Evolutionary conservation across 164 flowering plant species (phyloP), one percentile per base, ranked within the genome.

Genomic region (Berberis thunbergii): DNA sequence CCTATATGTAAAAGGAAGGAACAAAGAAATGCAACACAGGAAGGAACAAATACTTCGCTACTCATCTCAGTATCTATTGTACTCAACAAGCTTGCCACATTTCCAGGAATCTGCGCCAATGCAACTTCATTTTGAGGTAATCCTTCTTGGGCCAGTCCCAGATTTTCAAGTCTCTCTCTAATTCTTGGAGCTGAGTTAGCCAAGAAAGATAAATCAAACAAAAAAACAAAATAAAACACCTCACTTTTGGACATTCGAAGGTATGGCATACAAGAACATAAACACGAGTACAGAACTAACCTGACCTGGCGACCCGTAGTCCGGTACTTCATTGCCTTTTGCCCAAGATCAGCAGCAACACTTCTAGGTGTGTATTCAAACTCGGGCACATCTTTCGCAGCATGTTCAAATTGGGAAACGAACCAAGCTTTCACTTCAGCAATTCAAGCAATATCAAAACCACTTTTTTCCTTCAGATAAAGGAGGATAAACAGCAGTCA

Each of bases 321-420:
- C 26, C 26, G 26, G 26, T 26, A 26, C 26, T 26, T 26, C 26
- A 26, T 26, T 26, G 26, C 26, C 26, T 26, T 26, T 26, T 26
- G 26, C 26, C 26, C 26, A 26, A 26, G 26, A 26, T 48, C 5
- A 5, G 5, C 50, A 48, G 50, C 8, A 26, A 52, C 13, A 52
- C 55, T 52, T 52, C 55, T 12, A 52, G 55, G 55, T 12, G 55
- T 52, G 55, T 52, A 52, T 52, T 52, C 55, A 26, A 52, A 52
- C 8, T 52, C 55, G 10, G 55, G 55, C 13, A 52, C 55, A 11
- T 52, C 55, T 52, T 52, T 52, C 8, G 13, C 55, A 12, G 13
- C 55, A 3, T 12, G 3, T 52, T 52, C 55, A 6, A 52, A 52
- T 11, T 52, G 55, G 13, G 55, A 52, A 10, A 10, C 13, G 3